Conservation (phyloP, 1,284 basidiomycete species). For the Thelephora terrestris region DNA sequence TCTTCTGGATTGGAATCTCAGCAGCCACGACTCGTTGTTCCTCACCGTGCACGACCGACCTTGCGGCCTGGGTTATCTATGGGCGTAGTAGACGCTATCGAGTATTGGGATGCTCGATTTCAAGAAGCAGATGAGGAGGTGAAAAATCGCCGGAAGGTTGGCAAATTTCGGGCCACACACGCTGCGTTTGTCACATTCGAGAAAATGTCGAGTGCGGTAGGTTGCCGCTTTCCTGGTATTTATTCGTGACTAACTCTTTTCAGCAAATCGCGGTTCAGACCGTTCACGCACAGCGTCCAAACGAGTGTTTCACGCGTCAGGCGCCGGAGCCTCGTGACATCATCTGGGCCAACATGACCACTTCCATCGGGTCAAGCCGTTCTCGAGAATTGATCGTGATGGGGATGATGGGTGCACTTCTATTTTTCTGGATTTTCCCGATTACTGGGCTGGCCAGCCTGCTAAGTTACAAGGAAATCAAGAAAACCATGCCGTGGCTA, state of each 20-base stretch:
- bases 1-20: constrained; percentile 36
- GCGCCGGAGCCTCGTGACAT: constrained; percentile 96
- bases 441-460: constrained; percentile 79
- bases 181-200: constrained; percentile 97
- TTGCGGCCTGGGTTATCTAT: constrained; percentile 59
- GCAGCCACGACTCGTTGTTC: constrained; percentile 51
- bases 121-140: constrained; percentile 71
- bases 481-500: constrained; percentile 82
- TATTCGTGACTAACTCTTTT: background rate
- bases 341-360: constrained; percentile 84
- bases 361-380: constrained; percentile 45
- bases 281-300: constrained; percentile 65
- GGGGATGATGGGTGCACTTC: constrained; percentile 53
- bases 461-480: constrained; percentile 87
- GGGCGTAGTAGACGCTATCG: constrained; percentile 74
- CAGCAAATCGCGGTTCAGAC: constrained; percentile 89
- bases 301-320: constrained; percentile 55
- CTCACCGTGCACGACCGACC: constrained; percentile 62
- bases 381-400: constrained; percentile 66
- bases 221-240: constrained; percentile 20
- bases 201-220: constrained; percentile 82
- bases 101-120: constrained; percentile 74
- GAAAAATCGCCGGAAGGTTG: constrained; percentile 51
- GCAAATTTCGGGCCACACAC: constrained; percentile 71
- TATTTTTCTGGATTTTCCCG: constrained; percentile 84